These are phyloP conservation scores for Populus euphratica DNA, from an alignment of 345 rosid genomes.

Conservation along the genomic window DNA sequence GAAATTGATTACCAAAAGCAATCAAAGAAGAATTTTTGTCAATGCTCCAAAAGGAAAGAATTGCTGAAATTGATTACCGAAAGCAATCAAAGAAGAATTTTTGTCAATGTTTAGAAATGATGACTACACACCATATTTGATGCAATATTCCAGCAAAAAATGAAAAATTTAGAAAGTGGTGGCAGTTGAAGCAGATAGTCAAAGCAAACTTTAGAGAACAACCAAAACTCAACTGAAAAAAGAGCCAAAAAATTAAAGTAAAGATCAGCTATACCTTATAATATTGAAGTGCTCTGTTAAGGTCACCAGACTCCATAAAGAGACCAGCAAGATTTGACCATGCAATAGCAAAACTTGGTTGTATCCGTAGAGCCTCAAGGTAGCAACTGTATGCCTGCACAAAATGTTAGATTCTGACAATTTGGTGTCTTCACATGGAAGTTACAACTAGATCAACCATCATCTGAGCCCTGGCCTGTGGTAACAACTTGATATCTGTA, in stretches of 20 bases:
- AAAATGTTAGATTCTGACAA: conserved; percentile 72
- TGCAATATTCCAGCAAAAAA: neutral
- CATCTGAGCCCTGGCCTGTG: conserved; percentile 72
- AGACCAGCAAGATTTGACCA: conserved; percentile 99
- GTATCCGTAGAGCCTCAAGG: conserved; percentile 89
- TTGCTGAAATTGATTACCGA: neutral
- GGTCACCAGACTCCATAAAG: conserved; percentile 97
- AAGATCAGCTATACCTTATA: conserved; percentile 60
- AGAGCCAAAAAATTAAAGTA: neutral
- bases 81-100: neutral
- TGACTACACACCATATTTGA: neutral
- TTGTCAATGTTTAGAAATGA: neutral
- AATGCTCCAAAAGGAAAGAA: neutral
- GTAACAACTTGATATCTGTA: conserved; percentile 66
- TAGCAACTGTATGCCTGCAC: conserved; percentile 99
- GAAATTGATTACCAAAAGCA: neutral
- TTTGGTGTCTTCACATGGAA: conserved; percentile 63
- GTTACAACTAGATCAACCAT: conserved; percentile 77
- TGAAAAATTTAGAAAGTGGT: neutral
- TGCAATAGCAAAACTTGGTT: conserved; percentile 96
- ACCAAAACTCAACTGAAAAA: neutral
- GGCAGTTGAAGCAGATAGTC: neutral
- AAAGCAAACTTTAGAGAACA: neutral
- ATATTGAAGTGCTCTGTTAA: conserved; percentile 85
- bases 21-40: neutral